A percentile compares a stretch with the other conserved stretches of the same genome.
These are phyloP conservation scores for Aspergillus mulundensis DNA, from an alignment of 495 filamentous ascomycete genomes.

Conservation along the genomic window DNA sequence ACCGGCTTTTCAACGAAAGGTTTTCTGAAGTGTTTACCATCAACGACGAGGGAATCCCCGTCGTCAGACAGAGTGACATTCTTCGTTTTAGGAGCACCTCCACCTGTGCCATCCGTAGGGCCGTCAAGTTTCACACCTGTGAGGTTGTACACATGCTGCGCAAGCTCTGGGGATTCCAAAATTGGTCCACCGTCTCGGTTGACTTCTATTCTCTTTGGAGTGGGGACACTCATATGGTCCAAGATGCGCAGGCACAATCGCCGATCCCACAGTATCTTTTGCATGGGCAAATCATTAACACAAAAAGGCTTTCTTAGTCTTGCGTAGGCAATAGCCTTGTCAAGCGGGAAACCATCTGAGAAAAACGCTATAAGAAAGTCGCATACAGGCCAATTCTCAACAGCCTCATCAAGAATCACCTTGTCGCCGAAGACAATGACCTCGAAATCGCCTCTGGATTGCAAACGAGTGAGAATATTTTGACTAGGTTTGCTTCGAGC, in stretches of 20 bases:
- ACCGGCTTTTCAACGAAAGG: conserved; percentile 98
- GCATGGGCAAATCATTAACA: conserved; percentile 97
- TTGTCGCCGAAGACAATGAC: conserved; percentile 98
- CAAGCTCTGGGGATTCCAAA: conserved; percentile 69
- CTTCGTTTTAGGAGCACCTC: conserved; percentile 51
- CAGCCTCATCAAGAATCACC: conserved; percentile 89
- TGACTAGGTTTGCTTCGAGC: conserved; percentile 93
- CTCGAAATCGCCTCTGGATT: conserved; percentile 88
- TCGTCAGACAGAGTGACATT: conserved; percentile 78
- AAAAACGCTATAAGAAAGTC: conserved; percentile 98
- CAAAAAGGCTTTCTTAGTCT: conserved; percentile 90
- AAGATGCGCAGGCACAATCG: conserved; percentile 82
- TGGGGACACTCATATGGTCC: conserved; percentile 83
- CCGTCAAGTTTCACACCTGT: conserved; percentile 77
- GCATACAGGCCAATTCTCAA: conserved; percentile 60
- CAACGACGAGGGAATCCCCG: conserved; percentile 81
- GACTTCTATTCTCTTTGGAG: conserved; percentile 85
- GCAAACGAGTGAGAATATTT: conserved; percentile 89
- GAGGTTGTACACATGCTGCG: conserved; percentile 69
- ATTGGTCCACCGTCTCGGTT: conserved; percentile 89
- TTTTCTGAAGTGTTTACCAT: conserved; percentile 76
- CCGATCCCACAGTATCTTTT: conserved; percentile 95
- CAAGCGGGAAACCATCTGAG: conserved; percentile 92
- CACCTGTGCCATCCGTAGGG: conserved; percentile 66
- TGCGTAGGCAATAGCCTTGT: conserved; percentile 94